phyloP scores from a whole-genome alignment of 2,329 filamentous ascomycete species.

The Neurospora sp. region DNA sequence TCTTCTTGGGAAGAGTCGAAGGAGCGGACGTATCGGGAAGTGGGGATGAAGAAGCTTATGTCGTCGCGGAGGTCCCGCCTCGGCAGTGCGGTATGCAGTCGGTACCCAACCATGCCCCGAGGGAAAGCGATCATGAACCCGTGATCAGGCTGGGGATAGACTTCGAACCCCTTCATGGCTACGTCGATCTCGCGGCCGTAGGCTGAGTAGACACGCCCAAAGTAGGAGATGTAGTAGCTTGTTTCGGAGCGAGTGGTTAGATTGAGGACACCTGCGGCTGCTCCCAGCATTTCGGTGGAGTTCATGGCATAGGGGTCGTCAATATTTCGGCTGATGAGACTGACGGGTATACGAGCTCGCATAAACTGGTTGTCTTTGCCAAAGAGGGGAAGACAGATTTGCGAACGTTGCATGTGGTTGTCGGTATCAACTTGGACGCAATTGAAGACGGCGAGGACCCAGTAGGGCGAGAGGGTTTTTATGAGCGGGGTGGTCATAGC shows the following conservation, averaged over 20 bases:
- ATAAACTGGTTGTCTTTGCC: conserved; percentile 13
- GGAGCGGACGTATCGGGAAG: not conserved
- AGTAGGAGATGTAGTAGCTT: conserved; percentile 12
- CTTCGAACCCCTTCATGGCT: conserved; percentile 10
- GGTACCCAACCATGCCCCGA: conserved; percentile 8
- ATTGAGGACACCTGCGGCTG: conserved; percentile 5
- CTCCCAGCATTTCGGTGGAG: not conserved
- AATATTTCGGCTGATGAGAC: conserved; percentile 9
- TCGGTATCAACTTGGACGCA: conserved; percentile 32
- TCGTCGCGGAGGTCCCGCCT: not conserved
- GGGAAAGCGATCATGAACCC: conserved; percentile 17
- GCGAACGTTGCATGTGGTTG: conserved; percentile 36
- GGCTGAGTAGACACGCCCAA: conserved; percentile 11
- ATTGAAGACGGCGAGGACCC: conserved; percentile 38
- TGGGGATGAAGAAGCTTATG: conserved; percentile 12
- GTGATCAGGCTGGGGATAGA: not conserved
- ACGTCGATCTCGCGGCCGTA: conserved; percentile 13
- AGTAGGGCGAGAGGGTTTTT: conserved; percentile 14
- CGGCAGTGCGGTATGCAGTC: conserved; percentile 7
- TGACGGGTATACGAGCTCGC: conserved; percentile 11
- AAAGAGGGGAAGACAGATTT: conserved; percentile 35
- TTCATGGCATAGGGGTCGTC: not conserved
- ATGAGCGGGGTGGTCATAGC: conserved; percentile 14
- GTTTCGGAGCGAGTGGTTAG: conserved; percentile 8
- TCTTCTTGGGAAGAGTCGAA: not conserved